phyloP scores from a whole-genome alignment of 1,139 yeast species.

The Diutina ranongensis region DNA sequence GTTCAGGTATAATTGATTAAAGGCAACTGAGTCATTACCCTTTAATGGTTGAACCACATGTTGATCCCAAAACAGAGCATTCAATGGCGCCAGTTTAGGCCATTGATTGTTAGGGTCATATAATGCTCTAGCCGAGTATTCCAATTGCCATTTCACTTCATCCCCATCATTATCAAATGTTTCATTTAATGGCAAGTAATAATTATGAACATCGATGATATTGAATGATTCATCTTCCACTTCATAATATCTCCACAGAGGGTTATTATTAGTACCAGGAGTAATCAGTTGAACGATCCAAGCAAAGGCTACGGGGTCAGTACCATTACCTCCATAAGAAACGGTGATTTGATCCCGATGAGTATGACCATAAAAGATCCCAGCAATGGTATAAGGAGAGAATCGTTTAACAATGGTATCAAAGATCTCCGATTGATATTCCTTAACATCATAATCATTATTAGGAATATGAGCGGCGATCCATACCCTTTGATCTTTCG shows the following conservation, averaged over 20 bases:
- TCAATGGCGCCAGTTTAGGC: conserved; percentile 42
- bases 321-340: conserved; percentile 31
- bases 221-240: conserved; percentile 55
- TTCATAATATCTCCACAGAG: conserved; percentile 63
- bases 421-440: conserved; percentile 48
- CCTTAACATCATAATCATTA: conserved; percentile 42
- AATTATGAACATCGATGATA: conserved; percentile 48
- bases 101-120: conserved; percentile 35
- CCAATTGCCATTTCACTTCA: conserved; percentile 45
- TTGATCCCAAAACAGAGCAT: conserved; percentile 48
- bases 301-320: conserved; percentile 40
- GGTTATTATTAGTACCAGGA: conserved; percentile 45
- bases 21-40: conserved; percentile 23
- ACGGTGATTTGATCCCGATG: conserved; percentile 59
- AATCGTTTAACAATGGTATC: conserved; percentile 52
- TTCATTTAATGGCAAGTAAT: conserved; percentile 40
- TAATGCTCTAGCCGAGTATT: conserved; percentile 41
- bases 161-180: conserved; percentile 36
- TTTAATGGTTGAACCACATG: conserved; percentile 23
- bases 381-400: conserved; percentile 59
- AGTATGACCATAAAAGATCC: conserved; percentile 61
- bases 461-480: conserved; percentile 59
- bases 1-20: conserved; percentile 36
- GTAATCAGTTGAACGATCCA: conserved; percentile 62
- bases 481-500: conserved; percentile 54